Base-by-base conservation (phyloP, 2,329 filamentous ascomycete species). In the Nigrospora oryzae region DNA sequence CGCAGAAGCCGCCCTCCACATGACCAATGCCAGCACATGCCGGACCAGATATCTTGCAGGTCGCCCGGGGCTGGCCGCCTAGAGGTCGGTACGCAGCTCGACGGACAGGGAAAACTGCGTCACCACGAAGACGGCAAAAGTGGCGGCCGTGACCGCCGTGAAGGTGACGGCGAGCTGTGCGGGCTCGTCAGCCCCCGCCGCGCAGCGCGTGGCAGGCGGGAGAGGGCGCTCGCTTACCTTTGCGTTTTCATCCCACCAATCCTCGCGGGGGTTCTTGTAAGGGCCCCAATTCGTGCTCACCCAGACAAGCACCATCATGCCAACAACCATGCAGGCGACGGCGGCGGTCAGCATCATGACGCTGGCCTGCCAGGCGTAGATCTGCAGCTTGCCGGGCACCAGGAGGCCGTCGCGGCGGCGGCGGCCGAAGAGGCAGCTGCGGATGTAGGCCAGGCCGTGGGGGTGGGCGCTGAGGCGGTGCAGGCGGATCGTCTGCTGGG, bases 381-480 rank as follows among this genome's bases (percentile, higher is more conserved):
- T 48, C 36, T 55, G 54, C 44, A 47, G 36, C 15, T 36, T 19
- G 2, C 45, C 28, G 3, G 52, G 53, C n/a, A 19, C 35, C 15
- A 45, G 35, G 14, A 12, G 43, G n/a, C 44, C 50, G n/a, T 39
- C 33, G 12, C 38, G 19, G 6, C 33, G 31, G n/a, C 31, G 15
- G 10, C 23, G 23, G 11, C 41, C 33, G 2, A 44, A 42, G 38
- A 56, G 43, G 23, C 47, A 48, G 31, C 43, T 40, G 10, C 67
- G 56, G 38, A 70, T 66, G 6, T 61, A 56, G 8, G 46, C 37
- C 4, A 61, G 50, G 1, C 63, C 64, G 47, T 69, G 62, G 8
- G 61, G 58, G 48, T 69, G 67, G 4, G 61, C 60, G 12, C 64
- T 65, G 6, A 70, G 51, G 1, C 67, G 63, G 51, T 69, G 66